Conservation (phyloP, 2,329 filamentous ascomycete species). For the Kalmusia sp. region DNA sequence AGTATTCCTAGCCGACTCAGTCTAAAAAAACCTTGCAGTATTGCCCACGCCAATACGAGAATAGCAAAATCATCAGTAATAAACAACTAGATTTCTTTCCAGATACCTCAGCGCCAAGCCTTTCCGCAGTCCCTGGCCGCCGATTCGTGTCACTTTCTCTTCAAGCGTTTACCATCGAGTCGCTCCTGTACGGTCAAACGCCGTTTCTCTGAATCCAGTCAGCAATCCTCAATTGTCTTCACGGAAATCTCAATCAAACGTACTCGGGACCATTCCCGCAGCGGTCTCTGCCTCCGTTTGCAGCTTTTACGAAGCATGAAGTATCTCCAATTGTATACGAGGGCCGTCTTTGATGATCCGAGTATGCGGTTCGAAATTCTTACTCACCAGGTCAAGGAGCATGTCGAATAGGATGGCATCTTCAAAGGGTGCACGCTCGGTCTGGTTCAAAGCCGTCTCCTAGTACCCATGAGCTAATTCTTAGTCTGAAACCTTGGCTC, state of each 20-base stretch:
- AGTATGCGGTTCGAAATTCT: neutral
- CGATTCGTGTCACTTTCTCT: no score
- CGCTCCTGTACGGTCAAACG: neutral
- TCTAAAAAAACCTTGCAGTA: no score
- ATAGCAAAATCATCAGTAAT: no score
- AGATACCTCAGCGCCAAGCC: no score
- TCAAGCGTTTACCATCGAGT: neutral
- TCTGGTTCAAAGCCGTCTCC: neutral
- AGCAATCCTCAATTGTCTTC: conserved; percentile 11
- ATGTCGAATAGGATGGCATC: conserved; percentile 14
- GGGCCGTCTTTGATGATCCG: conserved; percentile 3
- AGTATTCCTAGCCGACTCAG: no score
- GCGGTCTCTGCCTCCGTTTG: neutral
- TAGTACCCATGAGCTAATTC: neutral
- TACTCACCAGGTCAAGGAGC: conserved; percentile 1
- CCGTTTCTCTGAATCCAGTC: no score
- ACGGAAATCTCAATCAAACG: no score
- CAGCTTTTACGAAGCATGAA: neutral
- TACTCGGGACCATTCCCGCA: no score
- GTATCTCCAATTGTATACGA: conserved; percentile 4
- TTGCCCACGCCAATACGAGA: no score
- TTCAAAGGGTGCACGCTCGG: neutral
- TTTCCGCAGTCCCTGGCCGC: no score
- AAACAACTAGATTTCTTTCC: no score
- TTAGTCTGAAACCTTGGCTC: no score